A percentile compares a stretch with the other conserved stretches of the same genome.
These are phyloP conservation scores for Cyberlindnera lachancei DNA, from an alignment of 805 yeast species.

Conservation along the genomic window DNA sequence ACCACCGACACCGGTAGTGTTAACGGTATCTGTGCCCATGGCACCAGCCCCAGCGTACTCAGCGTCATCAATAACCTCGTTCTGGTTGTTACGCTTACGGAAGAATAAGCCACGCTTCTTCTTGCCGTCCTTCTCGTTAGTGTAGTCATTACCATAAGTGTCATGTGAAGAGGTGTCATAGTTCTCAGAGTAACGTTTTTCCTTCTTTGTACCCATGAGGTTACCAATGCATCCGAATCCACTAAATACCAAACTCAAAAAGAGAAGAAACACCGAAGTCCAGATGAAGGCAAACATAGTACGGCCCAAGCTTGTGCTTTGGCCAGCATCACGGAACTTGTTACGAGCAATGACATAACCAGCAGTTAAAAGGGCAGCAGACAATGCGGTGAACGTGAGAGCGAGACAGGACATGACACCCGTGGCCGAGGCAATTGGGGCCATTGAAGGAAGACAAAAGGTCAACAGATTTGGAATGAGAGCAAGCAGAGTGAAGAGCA, in stretches of 20 bases:
- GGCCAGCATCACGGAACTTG: slow-evolving; percentile 37
- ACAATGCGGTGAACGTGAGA: slow-evolving; percentile 35
- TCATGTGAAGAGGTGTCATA: slow-evolving; percentile 22
- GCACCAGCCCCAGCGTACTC: slow-evolving; percentile 7
- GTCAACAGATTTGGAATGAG: slow-evolving; percentile 29
- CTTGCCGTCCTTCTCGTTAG: slow-evolving; percentile 11
- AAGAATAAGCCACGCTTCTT: slow-evolving; percentile 13
- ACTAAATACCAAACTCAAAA: slow-evolving; percentile 13
- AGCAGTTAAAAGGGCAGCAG: slow-evolving; percentile 46
- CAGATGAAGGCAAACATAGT: slow-evolving; percentile 56
- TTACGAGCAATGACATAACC: slow-evolving; percentile 47
- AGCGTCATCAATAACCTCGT: slow-evolving; percentile 9
- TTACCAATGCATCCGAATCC: slow-evolving; percentile 17
- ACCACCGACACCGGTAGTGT: neutral
- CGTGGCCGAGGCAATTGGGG: slow-evolving; percentile 14
- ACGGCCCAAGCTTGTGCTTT: slow-evolving; percentile 36
- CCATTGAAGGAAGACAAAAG: slow-evolving; percentile 17
- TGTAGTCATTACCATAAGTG: slow-evolving; percentile 22
- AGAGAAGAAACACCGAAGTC: slow-evolving; percentile 35
- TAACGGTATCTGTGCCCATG: neutral
- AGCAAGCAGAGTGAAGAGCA: slow-evolving; percentile 45
- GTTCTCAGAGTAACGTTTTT: slow-evolving; percentile 13
- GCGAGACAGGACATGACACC: slow-evolving; percentile 25
- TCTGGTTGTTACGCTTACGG: slow-evolving; percentile 4
- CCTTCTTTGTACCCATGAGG: slow-evolving; percentile 6